Evolutionary conservation across 2,329 filamentous ascomycete genomes (phyloP), one percentile per base, ranked within the genome.

Genomic region (Colletotrichum sp.): DNA sequence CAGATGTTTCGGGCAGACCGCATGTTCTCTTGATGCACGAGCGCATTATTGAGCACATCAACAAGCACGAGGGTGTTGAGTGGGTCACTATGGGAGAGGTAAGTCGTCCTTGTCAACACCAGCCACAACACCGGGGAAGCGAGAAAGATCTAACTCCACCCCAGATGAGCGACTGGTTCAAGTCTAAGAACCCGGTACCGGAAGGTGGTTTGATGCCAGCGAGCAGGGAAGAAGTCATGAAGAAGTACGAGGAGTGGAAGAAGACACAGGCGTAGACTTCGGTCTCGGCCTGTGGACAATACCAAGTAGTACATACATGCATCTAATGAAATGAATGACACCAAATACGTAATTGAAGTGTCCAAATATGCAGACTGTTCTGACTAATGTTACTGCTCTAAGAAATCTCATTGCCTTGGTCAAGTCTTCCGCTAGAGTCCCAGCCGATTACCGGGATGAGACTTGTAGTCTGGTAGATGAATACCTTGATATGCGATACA

Each of bases 11-110:
- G 3, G 94, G 94, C 0, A 88, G 93, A 16, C 94, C 94, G 0
- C 94, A 95, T 83, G 94, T 92, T 1, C 80, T 95, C 32, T 85
- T 95, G 8, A 95, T 95, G 93, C 92, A 95, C 77, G 93, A 95
- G 83, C 89, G 92, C 88, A 73, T 86, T 36, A 95, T 95, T 77
- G 92, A 95, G 78, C 88, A 94, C 72, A 93, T 95, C 80, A 94
- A 93, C 70, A 87, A 86, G 70, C 88, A 89, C 32, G 88, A 89
- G 68, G 88, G 92, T 4, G 90, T 93, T 0, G 91, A 93, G 79
- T 93, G 91, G 89, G 90, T 93, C 1, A 93, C 92, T 0, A 94
- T 95, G 87, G 92, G 91, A 80, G 88, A 94, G 68, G 72, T 75
- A 55, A 49, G 30, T 18, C 16, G 13, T 18, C 30, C 26, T 8